Conservation (phyloP, 2,329 filamentous ascomycete species). For the Cladophialophora carrionii region DNA sequence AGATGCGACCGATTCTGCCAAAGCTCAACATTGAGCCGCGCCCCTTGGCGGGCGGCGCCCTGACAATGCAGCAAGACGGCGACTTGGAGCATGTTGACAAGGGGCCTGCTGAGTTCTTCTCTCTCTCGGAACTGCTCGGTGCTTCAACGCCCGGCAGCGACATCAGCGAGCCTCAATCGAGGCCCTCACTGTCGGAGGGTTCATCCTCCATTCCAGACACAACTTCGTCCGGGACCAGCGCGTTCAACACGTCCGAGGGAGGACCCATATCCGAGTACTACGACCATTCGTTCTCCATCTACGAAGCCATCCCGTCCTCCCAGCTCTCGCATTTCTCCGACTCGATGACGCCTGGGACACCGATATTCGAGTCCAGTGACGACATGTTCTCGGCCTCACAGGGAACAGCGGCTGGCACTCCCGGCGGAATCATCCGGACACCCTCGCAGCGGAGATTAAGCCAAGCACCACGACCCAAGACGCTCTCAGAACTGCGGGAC, state of each 20-base stretch:
- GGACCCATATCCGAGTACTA: conserved; percentile 66
- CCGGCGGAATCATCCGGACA: conserved; percentile 35
- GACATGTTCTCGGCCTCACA: conserved; percentile 34
- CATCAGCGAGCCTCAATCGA: conserved; percentile 34
- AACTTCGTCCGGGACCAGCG: conserved; percentile 40
- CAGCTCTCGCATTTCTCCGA: conserved; percentile 51
- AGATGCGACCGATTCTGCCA: conserved; percentile 38
- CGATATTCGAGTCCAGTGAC: conserved; percentile 37
- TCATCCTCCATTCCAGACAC: conserved; percentile 32
- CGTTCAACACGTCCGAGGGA: conserved; percentile 23
- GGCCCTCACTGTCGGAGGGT: conserved; percentile 29
- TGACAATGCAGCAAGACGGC: background rate
- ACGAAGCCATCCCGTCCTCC: conserved; percentile 68
- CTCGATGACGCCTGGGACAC: conserved; percentile 35
- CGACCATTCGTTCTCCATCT: conserved; percentile 73
- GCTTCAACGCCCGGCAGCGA: conserved; percentile 36
- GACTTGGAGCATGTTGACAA: conserved; percentile 16
- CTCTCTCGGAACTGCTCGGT: conserved; percentile 32
- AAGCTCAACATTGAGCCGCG: conserved; percentile 33
- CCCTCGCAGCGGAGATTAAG: conserved; percentile 34
- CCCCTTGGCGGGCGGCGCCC: conserved; percentile 9
- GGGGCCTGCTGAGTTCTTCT: conserved; percentile 36
- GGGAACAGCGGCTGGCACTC: conserved; percentile 20
- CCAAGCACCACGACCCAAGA: conserved; percentile 35
- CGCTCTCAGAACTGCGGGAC: conserved; percentile 67